Conservation (phyloP, 2,329 filamentous ascomycete species). For the Cryphonectria nitschkei region DNA sequence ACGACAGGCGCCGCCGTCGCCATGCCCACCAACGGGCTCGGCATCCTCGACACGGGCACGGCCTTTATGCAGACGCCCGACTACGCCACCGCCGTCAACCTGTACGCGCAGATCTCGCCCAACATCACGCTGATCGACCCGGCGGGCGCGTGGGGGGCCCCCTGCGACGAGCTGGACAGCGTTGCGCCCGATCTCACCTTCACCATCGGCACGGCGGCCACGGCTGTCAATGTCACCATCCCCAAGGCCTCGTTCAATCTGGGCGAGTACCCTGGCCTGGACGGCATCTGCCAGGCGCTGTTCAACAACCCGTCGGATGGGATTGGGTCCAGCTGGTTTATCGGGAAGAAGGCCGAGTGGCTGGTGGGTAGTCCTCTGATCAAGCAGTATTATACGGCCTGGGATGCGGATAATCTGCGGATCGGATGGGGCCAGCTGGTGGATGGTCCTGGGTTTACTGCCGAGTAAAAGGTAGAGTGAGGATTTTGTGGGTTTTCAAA, state of each 20-base stretch:
- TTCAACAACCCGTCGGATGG: constrained; percentile 34
- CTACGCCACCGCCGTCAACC: constrained; percentile 33
- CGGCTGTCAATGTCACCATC: constrained; percentile 37
- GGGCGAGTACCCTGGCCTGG: constrained; percentile 37
- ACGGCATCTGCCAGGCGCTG: constrained; percentile 39
- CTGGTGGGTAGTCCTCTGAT: constrained; percentile 40
- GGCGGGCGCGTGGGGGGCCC: constrained; percentile 40
- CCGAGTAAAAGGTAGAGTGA: background rate
- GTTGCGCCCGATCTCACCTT: constrained; percentile 38
- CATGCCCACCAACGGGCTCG: constrained; percentile 25
- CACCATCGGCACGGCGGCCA: constrained; percentile 33
- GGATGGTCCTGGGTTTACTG: constrained; percentile 15
- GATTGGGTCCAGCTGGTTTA: constrained; percentile 27
- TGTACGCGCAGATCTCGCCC: constrained; percentile 39
- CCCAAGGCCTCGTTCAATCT: constrained; percentile 39
- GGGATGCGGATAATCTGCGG: constrained; percentile 37
- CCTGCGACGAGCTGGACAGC: constrained; percentile 37
- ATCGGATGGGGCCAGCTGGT: constrained; percentile 33
- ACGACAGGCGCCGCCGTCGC: constrained; percentile 21
- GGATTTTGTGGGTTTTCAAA: too few species aligned
- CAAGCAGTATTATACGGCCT: constrained; percentile 43
- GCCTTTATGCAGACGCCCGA: constrained; percentile 39
- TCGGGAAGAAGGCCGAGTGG: constrained; percentile 34
- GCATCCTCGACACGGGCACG: constrained; percentile 40
- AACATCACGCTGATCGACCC: constrained; percentile 38